These are phyloP conservation scores for Ceratonia siliqua DNA, from an alignment of 306 rosid genomes.

Conservation along the genomic window DNA sequence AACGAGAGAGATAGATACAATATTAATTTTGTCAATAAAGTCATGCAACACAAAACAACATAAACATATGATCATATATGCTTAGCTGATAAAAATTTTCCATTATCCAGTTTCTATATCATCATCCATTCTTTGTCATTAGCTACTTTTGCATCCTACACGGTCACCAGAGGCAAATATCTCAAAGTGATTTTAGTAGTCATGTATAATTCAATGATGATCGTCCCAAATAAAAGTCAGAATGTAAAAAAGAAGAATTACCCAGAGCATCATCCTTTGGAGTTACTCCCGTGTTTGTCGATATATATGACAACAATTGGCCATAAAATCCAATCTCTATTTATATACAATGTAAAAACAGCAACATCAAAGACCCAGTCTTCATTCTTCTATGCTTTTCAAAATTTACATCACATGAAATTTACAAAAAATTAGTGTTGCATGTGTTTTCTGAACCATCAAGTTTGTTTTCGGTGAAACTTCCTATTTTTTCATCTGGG, in stretches of 20 bases:
- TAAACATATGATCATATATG: too few species aligned
- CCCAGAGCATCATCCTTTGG: not conserved
- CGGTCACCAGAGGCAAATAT: too few species aligned
- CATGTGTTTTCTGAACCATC: constrained; percentile 18
- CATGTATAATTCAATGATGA: not conserved
- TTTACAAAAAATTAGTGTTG: constrained; percentile 7
- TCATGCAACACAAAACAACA: too few species aligned
- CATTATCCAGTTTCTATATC: too few species aligned
- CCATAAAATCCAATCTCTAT: not conserved
- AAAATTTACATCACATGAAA: constrained; percentile 27
- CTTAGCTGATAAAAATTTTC: too few species aligned
- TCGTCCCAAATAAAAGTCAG: not conserved
- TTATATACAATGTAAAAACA: constrained; percentile 26
- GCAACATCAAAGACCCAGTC: constrained; percentile 9
- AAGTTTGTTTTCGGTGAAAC: constrained; percentile 17
- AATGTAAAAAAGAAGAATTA: too few species aligned
- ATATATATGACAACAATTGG: not conserved
- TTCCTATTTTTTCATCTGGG: too few species aligned
- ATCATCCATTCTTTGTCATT: too few species aligned
- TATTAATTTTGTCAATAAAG: too few species aligned
- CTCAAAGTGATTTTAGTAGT: too few species aligned
- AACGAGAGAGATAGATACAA: too few species aligned
- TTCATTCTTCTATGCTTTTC: constrained; percentile 26
- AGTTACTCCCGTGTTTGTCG: not conserved
- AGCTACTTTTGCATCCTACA: too few species aligned